phyloP scores from a whole-genome alignment of 228 moss, liverwort and hornwort species.

The Sphagnum fallax region DNA sequence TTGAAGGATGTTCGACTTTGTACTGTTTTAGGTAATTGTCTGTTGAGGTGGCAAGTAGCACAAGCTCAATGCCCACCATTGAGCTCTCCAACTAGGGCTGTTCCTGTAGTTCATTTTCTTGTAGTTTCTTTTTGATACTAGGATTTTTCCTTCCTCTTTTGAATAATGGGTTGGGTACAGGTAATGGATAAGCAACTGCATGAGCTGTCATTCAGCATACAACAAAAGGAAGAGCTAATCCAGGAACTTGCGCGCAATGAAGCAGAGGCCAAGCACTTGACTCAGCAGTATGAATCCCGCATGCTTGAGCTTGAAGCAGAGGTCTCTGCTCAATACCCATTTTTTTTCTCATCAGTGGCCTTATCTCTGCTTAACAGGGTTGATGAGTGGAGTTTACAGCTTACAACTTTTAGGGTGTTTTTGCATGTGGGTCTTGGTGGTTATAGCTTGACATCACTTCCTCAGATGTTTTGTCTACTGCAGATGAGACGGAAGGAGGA shows the following conservation, averaged over 20 bases:
- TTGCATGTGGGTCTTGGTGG: neutral
- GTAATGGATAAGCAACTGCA: conserved; percentile 84
- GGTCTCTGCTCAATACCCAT: conserved; percentile 26
- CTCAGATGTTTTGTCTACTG: neutral
- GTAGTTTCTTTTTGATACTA: too few species aligned
- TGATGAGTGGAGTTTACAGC: neutral
- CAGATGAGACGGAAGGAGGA: conserved; percentile 82
- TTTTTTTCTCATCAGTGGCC: neutral
- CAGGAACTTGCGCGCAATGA: conserved; percentile 67
- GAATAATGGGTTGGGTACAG: conserved; percentile 7
- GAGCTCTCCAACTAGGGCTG: too few species aligned
- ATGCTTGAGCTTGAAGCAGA: conserved; percentile 85
- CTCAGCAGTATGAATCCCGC: conserved; percentile 58
- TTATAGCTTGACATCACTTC: neutral
- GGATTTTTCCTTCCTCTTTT: neutral
- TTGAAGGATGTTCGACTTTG: too few species aligned
- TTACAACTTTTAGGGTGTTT: neutral
- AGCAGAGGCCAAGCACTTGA: conserved; percentile 68
- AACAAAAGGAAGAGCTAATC: conserved; percentile 69
- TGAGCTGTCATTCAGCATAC: conserved; percentile 70
- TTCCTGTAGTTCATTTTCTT: too few species aligned
- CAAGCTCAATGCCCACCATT: too few species aligned
- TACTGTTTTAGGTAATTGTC: too few species aligned
- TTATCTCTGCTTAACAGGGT: neutral
- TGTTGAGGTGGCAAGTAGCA: too few species aligned